A percentile compares a stretch with the other conserved stretches of the same genome.
Evolutionary conservation across 371 early-diverging fungal genomes (phyloP).

Genomic region (Vavraia culicis): DNA sequence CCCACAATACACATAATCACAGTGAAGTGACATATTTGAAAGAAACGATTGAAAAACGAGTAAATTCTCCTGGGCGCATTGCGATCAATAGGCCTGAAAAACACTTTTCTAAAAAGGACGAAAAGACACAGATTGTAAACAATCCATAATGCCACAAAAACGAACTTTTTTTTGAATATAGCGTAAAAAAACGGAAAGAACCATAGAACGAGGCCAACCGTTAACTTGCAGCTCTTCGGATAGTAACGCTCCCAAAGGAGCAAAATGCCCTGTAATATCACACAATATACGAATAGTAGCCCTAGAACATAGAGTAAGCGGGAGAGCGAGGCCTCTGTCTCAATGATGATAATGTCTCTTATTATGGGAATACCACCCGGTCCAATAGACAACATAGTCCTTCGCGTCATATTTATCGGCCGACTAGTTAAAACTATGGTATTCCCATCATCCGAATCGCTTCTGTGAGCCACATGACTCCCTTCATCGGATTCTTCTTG

Average conservation of each 20-base stretch:
- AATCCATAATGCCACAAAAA: no score
- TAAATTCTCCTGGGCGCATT: no score
- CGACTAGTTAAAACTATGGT: not conserved
- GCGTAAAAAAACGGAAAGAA: not conserved
- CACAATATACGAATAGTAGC: not conserved
- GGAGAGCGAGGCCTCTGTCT: constrained; percentile 4
- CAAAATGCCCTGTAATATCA: not conserved
- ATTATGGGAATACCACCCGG: constrained; percentile 3
- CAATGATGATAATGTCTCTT: constrained; percentile 6
- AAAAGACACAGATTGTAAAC: no score
- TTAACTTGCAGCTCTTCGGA: not conserved
- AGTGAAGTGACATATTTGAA: no score
- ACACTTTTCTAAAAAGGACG: no score
- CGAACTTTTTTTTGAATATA: no score
- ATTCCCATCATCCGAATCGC: not conserved
- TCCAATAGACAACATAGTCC: not conserved
- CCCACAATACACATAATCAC: no score
- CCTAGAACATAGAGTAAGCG: not conserved
- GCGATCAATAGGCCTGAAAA: no score
- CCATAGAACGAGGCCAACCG: not conserved
- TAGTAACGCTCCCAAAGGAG: not conserved
- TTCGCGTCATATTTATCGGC: constrained; percentile 2
- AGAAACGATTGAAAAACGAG: no score
- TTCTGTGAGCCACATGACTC: no score
- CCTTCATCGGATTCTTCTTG: no score